These are phyloP conservation scores for Diaporthe aspalathi DNA, from an alignment of 2,329 filamentous ascomycete genomes.

Conservation along the genomic window DNA sequence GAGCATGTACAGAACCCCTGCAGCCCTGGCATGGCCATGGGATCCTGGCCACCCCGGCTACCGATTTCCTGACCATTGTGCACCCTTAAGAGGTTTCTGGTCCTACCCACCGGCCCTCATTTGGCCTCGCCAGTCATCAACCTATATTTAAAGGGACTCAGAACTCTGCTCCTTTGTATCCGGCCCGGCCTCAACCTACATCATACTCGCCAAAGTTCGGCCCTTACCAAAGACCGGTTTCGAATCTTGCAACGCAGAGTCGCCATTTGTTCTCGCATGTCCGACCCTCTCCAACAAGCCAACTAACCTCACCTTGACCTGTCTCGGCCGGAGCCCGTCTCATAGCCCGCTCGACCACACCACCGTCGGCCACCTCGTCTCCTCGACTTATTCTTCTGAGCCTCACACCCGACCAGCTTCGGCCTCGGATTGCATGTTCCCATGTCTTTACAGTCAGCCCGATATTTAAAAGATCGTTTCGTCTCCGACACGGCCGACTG, in stretches of 20 bases:
- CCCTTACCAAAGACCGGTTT: constrained; percentile 38
- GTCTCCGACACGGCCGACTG: constrained; percentile 52
- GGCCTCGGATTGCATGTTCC: constrained; percentile 41
- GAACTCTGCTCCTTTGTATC: constrained; percentile 27
- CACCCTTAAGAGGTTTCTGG: constrained; percentile 29
- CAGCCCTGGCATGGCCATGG: constrained; percentile 33
- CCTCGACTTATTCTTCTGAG: constrained; percentile 8
- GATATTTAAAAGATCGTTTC: constrained; percentile 44
- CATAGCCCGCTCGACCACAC: constrained; percentile 32
- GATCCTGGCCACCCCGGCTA: constrained; percentile 34
- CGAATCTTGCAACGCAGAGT: constrained; percentile 26
- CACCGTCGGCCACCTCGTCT: constrained; percentile 9
- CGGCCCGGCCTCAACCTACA: constrained; percentile 3
- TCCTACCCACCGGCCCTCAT: constrained; percentile 34
- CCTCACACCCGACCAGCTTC: constrained; percentile 7
- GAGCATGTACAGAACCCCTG: constrained; percentile 13
- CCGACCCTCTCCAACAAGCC: constrained; percentile 25
- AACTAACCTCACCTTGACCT: constrained; percentile 33
- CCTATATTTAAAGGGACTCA: constrained; percentile 37
- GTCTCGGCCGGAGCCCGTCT: constrained; percentile 37
- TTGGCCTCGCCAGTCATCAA: constrained; percentile 34
- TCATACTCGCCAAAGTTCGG: constrained; percentile 26
- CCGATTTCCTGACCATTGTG: constrained; percentile 30
- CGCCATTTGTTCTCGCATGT: constrained; percentile 12
- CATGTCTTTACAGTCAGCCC: constrained; percentile 49